Base-by-base conservation (phyloP, 345 rosid species). In the Balakata baccata region DNA sequence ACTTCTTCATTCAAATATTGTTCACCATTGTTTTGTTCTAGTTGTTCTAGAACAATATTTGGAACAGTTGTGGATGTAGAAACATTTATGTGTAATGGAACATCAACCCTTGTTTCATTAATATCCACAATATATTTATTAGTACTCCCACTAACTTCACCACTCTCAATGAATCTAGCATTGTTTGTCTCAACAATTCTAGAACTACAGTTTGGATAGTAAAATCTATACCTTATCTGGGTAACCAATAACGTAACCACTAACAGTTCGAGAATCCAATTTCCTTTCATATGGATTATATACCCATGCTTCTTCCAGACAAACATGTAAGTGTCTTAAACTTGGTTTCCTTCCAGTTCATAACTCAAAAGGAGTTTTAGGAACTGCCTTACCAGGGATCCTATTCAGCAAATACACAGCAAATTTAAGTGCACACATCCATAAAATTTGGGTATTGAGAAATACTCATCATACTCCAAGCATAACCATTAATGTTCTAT, bases 361-460 rank as follows among this genome's bases (percentile, higher is more conserved):
- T 3, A 61, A 29, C 34, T 61, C 43, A 13, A 61, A 61, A 16
- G 1, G 37, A 13, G 65, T 61, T 16, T 61, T 61, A 3, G 6
- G n/a, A 61, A 61, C 65, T 61, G 17, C 43, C 65, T 61, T 61
- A 61, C 45, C 13, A 61, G 65, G 65, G 34, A 61, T 41, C 65
- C 2, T 61, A 61, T 61, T 61, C n/a, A n/a, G n/a, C 34, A 61
- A 13, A 13, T 23, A 22, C 37, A 37, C n/a, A 11, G 4, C 1
- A n/a, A n/a, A n/a, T n/a, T 5, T 61, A 61, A 20, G 12, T 6
- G 62, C 62, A 57, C 18, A 18, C 58, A 53, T 53, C 58, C 58
- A 53, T 7, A 53, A 7, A 9, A 17, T 7, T 18, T 53, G 7
- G 58, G 23, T n/a, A 53, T 2, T 53, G 9, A 53, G 58, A 23